Evolutionary conservation across 148 eudicot species (phyloP), one percentile per base, ranked within the genome.

Genomic region (Camellia japonica): DNA sequence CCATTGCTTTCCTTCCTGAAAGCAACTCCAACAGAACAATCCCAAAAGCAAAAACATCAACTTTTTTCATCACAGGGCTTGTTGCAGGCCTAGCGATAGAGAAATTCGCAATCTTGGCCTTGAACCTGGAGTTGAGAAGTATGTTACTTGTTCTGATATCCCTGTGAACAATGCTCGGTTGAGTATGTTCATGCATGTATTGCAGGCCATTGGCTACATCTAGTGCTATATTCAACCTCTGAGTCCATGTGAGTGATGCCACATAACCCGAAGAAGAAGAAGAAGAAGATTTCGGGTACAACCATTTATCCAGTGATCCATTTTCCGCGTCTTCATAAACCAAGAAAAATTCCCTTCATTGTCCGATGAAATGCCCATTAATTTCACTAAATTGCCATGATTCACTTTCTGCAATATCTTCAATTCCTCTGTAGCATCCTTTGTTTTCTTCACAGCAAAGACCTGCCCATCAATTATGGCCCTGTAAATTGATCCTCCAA

Each of bases 151-250:
- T 66, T 51, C 71, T 60, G 58, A 86, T 76, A 58, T 86, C 86
- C 65, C 68, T 56, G 61, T 88, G 88, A 58, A 86, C 84, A 8
- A 88, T 77, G 72, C 87, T 86, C 3, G 87, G 90, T 76, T 86
- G 84, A 75, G 84, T 80, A 68, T 88, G 90, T 66, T 86, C 87
- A 47, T 86, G 90, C 88, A 88, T 79, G 83, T 88, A 88, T 42
- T 88, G 87, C 20, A 88, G 80, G 55, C 90, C 90, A 38, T 86
- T 88, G 14, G 88, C 88, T 14, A 88, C 79, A 80, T 88, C 90
- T 3, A 84, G 61, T 12, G 87, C 87, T 67, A 88, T 69, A 63
- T 74, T 55, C 8, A 88, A 62, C 81, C 88, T 78, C 74, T 86
- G 85, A 56, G 81, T 82, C 90, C 90, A 88, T 5, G 59, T 66